These are phyloP conservation scores for Termitomyces eurrhizus DNA, from an alignment of 768 basidiomycete genomes.

Conservation along the genomic window DNA sequence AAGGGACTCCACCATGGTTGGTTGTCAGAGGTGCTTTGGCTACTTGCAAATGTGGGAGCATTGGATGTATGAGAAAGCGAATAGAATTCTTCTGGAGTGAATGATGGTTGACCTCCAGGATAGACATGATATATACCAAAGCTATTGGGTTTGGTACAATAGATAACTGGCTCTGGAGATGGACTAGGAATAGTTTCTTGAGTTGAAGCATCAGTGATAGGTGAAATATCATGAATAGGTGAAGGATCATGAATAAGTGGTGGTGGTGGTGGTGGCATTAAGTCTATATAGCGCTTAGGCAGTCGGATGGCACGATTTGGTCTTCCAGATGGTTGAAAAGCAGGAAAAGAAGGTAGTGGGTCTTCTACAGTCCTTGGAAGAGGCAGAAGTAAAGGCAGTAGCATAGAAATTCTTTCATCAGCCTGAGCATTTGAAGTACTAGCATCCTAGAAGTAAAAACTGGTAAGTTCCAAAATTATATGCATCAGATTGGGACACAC, in stretches of 20 bases:
- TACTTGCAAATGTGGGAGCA: too few species aligned
- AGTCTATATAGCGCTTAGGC: not conserved
- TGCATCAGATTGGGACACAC: not conserved
- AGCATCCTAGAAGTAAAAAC: not conserved
- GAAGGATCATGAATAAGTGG: not conserved
- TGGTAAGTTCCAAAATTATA: not conserved
- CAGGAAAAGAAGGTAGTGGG: not conserved
- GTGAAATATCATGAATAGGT: not conserved
- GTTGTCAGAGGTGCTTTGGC: too few species aligned
- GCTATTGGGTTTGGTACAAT: too few species aligned
- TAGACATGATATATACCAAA: too few species aligned
- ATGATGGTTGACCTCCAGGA: too few species aligned
- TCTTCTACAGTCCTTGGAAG: not conserved
- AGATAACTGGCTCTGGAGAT: too few species aligned
- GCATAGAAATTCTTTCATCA: not conserved
- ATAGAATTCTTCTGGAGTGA: too few species aligned
- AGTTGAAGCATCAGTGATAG: not conserved
- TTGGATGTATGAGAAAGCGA: too few species aligned
- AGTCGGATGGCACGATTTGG: not conserved
- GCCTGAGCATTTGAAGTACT: not conserved
- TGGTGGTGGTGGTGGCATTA: constrained; percentile 3
- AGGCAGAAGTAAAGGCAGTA: not conserved
- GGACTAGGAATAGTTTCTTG: not conserved
- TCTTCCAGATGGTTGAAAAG: not conserved
- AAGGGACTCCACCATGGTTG: too few species aligned